Percentiles rank a stretch among this genome's conserved stretches.
Conservation (phyloP, 2,329 filamentous ascomycete genomes). For the Aspergillus ochraceus region DNA sequence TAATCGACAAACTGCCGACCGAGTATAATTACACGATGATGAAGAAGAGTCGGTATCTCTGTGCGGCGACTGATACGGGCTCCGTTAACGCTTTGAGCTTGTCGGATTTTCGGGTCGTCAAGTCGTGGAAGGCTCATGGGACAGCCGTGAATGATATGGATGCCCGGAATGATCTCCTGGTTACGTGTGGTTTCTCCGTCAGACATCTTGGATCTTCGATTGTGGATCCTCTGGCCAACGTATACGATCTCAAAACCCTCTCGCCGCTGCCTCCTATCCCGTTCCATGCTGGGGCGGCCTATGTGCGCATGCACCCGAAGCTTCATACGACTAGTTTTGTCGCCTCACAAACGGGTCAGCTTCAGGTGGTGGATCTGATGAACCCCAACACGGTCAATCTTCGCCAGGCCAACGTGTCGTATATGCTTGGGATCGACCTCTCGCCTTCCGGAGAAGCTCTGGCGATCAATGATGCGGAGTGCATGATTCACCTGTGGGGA, state of each 20-base stretch:
- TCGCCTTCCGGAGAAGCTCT: conserved; percentile 85
- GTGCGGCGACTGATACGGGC: conserved; percentile 81
- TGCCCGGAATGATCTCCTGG: conserved; percentile 88
- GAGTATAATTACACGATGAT: conserved; percentile 84
- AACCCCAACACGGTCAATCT: conserved; percentile 87
- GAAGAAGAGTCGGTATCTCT: conserved; percentile 85
- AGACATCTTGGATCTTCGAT: conserved; percentile 77
- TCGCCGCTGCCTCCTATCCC: conserved; percentile 85
- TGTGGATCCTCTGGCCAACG: conserved; percentile 89
- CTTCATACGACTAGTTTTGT: conserved; percentile 95
- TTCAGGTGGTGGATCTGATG: conserved; percentile 94
- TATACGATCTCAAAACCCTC: conserved; percentile 92
- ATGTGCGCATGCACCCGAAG: conserved; percentile 93
- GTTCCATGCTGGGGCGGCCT: conserved; percentile 87
- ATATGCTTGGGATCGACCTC: conserved; percentile 78
- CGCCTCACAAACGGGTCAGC: conserved; percentile 84
- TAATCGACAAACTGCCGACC: conserved; percentile 70
- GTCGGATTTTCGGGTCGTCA: conserved; percentile 72
- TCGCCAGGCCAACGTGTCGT: conserved; percentile 76
- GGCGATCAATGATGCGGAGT: conserved; percentile 76
- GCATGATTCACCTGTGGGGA: conserved; percentile 81
- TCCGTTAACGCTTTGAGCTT: conserved; percentile 85
- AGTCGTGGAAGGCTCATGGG: conserved; percentile 87
- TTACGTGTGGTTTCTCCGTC: conserved; percentile 90
- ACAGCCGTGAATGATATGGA: conserved; percentile 96